Conservation (phyloP, 371 early-diverging fungal species). For the Mortierella sp. region DNA sequence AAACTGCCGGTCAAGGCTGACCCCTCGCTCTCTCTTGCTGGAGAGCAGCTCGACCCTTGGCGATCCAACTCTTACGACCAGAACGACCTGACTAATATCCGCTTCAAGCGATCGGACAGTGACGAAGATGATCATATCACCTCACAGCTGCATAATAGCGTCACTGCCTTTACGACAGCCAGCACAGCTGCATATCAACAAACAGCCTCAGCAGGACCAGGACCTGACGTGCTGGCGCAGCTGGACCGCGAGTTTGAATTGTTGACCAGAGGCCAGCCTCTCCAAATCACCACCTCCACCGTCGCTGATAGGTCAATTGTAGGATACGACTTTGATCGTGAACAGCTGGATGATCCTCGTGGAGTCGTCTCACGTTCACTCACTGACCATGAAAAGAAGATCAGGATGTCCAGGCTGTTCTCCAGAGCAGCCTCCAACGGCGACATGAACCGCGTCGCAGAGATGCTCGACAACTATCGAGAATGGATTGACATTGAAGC, state of each 20-base stretch:
- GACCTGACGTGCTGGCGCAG: conserved; percentile 28
- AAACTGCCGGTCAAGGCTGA: no score
- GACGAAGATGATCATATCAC: conserved; percentile 32
- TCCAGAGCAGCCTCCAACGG: conserved; percentile 70
- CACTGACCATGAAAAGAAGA: conserved; percentile 57
- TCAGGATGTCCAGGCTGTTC: conserved; percentile 65
- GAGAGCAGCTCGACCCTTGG: conserved; percentile 48
- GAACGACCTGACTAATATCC: conserved; percentile 30
- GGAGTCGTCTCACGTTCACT: conserved; percentile 34
- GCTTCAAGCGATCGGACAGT: conserved; percentile 26
- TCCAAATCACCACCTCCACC: conserved; percentile 25
- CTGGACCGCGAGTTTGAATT: conserved; percentile 46
- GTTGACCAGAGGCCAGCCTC: conserved; percentile 39
- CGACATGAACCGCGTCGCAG: conserved; percentile 58
- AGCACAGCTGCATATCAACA: conserved; percentile 4
- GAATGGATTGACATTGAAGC: conserved; percentile 81
- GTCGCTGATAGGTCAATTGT: conserved; percentile 14
- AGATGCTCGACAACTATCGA: conserved; percentile 62
- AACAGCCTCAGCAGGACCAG: conserved; percentile 2
- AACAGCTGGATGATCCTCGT: conserved; percentile 47
- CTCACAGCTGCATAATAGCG: conserved; percentile 16
- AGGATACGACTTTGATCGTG: conserved; percentile 31
- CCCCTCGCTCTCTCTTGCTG: no score
- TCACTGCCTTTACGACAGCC: conserved; percentile 27
- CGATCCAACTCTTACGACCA: conserved; percentile 47